Conservation (phyloP, 2,329 filamentous ascomycete genomes). For the Calonectria crousiana region DNA sequence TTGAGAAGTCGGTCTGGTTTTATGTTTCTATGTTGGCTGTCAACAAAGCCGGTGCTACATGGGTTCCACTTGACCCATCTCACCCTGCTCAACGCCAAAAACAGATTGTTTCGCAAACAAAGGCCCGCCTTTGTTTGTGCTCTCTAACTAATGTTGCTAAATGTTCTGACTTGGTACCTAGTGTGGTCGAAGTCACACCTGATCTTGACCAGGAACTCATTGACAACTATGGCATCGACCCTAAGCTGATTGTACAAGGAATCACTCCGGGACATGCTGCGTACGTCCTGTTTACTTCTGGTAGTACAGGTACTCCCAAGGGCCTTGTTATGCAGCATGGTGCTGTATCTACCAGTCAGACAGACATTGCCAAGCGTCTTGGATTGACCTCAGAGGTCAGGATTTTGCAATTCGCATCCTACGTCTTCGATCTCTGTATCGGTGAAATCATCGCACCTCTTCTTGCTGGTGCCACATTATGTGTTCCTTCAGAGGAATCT, state of each 20-base stretch:
- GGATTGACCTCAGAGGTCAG: constrained; percentile 7
- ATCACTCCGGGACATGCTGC: not conserved
- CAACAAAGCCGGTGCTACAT: constrained; percentile 48
- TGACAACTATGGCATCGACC: not conserved
- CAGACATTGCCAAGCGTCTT: not conserved
- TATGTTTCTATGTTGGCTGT: constrained; percentile 48
- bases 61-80: constrained; percentile 51
- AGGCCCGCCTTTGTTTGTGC: not conserved
- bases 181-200: not conserved
- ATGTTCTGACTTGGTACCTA: not conserved
- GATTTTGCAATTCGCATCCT: constrained; percentile 42
- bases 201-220: not conserved
- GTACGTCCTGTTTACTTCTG: constrained; percentile 66
- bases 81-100: constrained; percentile 45
- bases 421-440: constrained; percentile 54
- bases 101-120: not conserved
- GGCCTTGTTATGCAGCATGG: constrained; percentile 54
- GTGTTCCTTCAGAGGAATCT: constrained; percentile 50
- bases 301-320: constrained; percentile 68
- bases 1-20: constrained; percentile 27
- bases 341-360: not conserved
- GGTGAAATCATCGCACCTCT: constrained; percentile 54
- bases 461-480: constrained; percentile 52
- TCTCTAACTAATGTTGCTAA: not conserved
- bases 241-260: not conserved